Evolutionary conservation across 495 filamentous ascomycete species (phyloP).

Genomic region (Aspergillus leporis): DNA sequence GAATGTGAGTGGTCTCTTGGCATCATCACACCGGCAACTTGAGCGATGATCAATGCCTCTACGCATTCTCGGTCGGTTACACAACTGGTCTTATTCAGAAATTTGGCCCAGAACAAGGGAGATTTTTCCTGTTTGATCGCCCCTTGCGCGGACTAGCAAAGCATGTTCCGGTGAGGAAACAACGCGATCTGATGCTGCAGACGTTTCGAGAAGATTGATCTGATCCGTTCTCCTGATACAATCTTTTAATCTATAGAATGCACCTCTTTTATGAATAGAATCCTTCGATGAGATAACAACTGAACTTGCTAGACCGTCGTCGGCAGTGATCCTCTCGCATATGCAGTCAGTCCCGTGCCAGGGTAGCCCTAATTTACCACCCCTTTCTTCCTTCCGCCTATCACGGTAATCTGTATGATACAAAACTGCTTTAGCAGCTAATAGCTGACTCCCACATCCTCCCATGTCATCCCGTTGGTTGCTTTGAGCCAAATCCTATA

Average conservation of each 20-base stretch:
- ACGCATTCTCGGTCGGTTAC: background rate
- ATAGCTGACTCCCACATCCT: background rate
- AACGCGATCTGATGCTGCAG: background rate
- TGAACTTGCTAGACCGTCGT: background rate
- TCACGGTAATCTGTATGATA: background rate
- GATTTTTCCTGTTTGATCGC: background rate
- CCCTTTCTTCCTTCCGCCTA: background rate
- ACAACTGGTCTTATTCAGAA: background rate
- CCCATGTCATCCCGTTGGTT: background rate
- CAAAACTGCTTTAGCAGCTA: background rate
- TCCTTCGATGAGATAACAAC: background rate
- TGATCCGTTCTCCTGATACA: background rate
- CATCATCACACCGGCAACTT: background rate
- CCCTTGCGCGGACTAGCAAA: background rate
- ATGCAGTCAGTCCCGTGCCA: conserved; percentile 2
- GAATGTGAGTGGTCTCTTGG: background rate
- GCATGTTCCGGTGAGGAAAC: background rate
- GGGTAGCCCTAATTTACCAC: background rate
- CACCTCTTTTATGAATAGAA: background rate
- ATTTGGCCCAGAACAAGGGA: background rate
- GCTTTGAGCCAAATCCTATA: background rate
- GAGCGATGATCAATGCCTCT: background rate
- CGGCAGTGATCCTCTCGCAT: background rate
- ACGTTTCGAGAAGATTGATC: conserved; percentile 1
- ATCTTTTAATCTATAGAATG: background rate